Evolutionary conservation across 371 early-diverging fungal genomes (phyloP), one percentile per base, ranked within the genome.

Genomic region (Mucor mucedo): DNA sequence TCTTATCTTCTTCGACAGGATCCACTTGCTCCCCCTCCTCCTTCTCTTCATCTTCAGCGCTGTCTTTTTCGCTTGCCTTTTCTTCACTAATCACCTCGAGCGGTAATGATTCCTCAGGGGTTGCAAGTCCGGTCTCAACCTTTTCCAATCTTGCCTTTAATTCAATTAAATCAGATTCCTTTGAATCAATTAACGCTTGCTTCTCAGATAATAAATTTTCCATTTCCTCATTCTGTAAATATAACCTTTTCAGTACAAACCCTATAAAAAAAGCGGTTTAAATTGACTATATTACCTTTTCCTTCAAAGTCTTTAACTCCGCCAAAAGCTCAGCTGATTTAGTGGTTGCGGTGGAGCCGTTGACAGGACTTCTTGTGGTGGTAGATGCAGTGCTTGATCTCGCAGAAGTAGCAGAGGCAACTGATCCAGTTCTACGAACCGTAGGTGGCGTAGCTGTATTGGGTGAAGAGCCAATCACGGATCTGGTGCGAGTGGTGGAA

Each of bases 261-360:
- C 2, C 8, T 1, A 44, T 14, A 44, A 44, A n/a, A n/a, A 21
- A 21, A 21, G 21, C 21, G 21, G 21, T 21, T 21, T 21, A 21
- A 21, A 16, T 45, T 45, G 1, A 14, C n/a, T 52, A 49, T 42
- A 11, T 59, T 66, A 71, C 72, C 72, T 71, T 71, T 55, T 58
- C 62, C 21, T 71, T 71, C 9, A 68, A 49, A 35, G 40, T 39
- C 50, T 71, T 68, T 16, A 71, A 42, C 53, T 71, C 68, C 52
- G 68, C 68, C 40, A 55, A n/a, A 3, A 67, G 30, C 52, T 71
- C 72, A 44, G 65, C 57, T 8, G 71, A 67, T 54, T 61, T 62
- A 8, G 57, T 39, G 32, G 62, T 27, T 5, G 58, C 41, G 27
- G 58, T 39, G 14, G 63, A 11, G 29, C 27, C 44, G 40, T 27